Evolutionary conservation across 2,329 filamentous ascomycete genomes (phyloP), one percentile per base, ranked within the genome.

Genomic region (Fusarium gaditjirri): DNA sequence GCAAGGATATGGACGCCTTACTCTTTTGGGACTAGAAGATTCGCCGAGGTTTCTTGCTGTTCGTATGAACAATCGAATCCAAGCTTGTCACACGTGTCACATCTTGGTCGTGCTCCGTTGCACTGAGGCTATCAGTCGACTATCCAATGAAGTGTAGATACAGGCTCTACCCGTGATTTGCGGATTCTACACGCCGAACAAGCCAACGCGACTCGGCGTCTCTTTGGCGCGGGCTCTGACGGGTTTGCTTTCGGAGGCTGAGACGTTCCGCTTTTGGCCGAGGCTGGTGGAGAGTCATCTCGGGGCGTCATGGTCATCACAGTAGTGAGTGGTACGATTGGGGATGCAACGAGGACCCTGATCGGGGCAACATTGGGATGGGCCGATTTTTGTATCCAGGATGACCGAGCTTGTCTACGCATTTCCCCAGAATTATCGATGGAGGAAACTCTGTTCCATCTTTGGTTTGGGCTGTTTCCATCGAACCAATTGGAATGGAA

Each of bases 311-410:
- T 64, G 39, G 27, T 36, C 13, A 11, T 23, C 5, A 9, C 10
- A 2, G 8, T 12, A 14, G 1, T 8, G 12, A 14, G 41, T 54
- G 35, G 35, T 11, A 56, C 39, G 58, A 56, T 38, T 33, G 27
- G 27, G 19, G 25, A 44, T 44, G n/a, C 25, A 31, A 27, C 38
- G 10, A 44, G 12, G 19, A 44, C 12, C 16, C 8, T 21, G 31
- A 29, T n/a, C 59, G 59, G 59, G 59, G 59, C 41, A 60, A 62
- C 53, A 23, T 62, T 62, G 59, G 59, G 42, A 62, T 59, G 54
- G 23, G n/a, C 59, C 59, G 52, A 13, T 16, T 58, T 36, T 61
- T 61, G 59, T 60, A 60, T 8, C 46, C 12, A 42, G 27, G n/a
- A 21, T 25, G 35, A 19, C 7, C 25, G 41, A 21, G 16, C 11